Conservation (phyloP, 2,329 filamentous ascomycete genomes). For the Coniochaeta prunicola region DNA sequence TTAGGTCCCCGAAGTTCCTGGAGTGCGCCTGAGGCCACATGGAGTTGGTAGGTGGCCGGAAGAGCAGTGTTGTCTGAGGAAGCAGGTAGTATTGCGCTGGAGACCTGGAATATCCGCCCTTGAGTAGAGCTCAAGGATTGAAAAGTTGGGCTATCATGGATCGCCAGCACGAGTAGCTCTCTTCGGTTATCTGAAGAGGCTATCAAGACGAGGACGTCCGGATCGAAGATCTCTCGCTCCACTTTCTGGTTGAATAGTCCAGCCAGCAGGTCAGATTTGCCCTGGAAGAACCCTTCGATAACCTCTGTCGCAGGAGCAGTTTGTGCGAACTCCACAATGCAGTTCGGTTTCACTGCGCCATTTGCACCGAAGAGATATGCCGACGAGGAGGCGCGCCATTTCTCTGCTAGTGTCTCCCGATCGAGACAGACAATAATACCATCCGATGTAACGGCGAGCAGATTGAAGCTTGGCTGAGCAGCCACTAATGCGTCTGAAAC, state of each 20-base stretch:
- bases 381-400: conserved; percentile 37
- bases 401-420: conserved; percentile 42
- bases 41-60: conserved; percentile 29
- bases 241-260: conserved; percentile 42
- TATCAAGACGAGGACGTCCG: conserved; percentile 49
- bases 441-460: conserved; percentile 52
- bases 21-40: conserved; percentile 56
- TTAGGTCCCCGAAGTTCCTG: conserved; percentile 48
- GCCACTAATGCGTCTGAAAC: conserved; percentile 3
- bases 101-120: conserved; percentile 4
- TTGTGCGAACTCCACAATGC: conserved; percentile 43
- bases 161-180: conserved; percentile 26
- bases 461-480: conserved; percentile 24
- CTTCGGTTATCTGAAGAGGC: conserved; percentile 25
- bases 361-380: neutral
- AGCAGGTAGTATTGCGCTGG: conserved; percentile 13
- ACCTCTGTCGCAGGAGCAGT: conserved; percentile 39
- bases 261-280: conserved; percentile 40
- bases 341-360: conserved; percentile 14
- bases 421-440: conserved; percentile 56
- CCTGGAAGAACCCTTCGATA: conserved; percentile 47
- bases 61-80: conserved; percentile 1
- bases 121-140: conserved; percentile 5
- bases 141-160: conserved; percentile 11
- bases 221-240: conserved; percentile 33